phyloP scores from a whole-genome alignment of 2,329 filamentous ascomycete species.

The Acephala macrosclerotiorum region DNA sequence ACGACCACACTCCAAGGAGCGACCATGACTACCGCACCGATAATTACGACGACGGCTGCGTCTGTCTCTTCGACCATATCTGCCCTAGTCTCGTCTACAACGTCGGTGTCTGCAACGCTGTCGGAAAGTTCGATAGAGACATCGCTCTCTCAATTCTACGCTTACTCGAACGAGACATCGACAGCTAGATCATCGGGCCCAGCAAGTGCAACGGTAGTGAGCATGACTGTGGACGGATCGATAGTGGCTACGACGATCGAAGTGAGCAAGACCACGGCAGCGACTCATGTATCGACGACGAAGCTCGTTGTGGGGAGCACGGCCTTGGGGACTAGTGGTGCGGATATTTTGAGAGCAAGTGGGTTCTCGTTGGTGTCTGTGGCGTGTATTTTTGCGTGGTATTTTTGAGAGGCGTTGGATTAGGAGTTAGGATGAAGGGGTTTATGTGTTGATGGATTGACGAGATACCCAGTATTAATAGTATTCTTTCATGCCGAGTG shows the following conservation, averaged over 20 bases:
- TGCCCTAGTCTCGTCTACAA: not conserved
- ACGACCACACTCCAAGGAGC: slow-evolving; percentile 9
- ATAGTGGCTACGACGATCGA: not conserved
- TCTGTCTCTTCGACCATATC: not conserved
- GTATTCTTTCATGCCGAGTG: not conserved
- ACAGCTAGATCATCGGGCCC: not conserved
- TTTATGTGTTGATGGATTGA: not conserved
- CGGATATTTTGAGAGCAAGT: slow-evolving; percentile 11
- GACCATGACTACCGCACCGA: slow-evolving; percentile 1
- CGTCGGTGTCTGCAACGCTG: not conserved
- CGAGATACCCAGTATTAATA: slow-evolving; percentile 2
- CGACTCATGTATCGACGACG: not conserved
- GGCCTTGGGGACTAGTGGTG: slow-evolving; percentile 12
- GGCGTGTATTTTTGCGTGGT: slow-evolving; percentile 16
- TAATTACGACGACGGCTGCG: not conserved
- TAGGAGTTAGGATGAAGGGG: not conserved
- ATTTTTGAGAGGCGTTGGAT: slow-evolving; percentile 1
- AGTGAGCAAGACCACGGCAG: not conserved
- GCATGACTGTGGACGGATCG: not conserved
- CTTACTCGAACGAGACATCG: not conserved
- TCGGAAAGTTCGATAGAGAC: not conserved
- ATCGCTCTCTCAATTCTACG: not conserved
- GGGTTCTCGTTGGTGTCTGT: slow-evolving; percentile 16
- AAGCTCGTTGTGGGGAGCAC: slow-evolving; percentile 9
- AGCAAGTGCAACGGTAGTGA: not conserved